Base-by-base conservation (phyloP, 768 basidiomycete species). In the Lanmaoa rubissima region DNA sequence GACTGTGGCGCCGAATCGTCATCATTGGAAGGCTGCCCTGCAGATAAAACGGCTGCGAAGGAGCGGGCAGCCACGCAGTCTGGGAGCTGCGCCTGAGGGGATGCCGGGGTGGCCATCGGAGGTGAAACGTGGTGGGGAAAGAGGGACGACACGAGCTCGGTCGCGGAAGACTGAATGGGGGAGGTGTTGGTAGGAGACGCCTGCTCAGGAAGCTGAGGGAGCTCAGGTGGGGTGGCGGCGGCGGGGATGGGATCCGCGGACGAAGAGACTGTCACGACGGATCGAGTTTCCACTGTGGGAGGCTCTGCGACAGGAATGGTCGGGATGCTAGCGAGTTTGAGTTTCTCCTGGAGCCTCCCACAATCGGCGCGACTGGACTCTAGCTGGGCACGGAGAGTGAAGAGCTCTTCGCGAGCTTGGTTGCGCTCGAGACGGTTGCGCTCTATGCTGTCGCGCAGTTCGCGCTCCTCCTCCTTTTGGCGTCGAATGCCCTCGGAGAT, bases 401-500 rank as follows among this genome's bases (percentile, higher is more conserved):
- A 14, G 34, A 65, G 65, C 40, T 69, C 70, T 8, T 75, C 74
- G 57, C 69, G 68, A 8, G 71, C 67, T 38, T 74, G 73, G 49
- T 69, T 71, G 52, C 74, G 71, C 67, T 77, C 75, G 47, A 64
- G 56, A 44, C 68, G 73, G 53, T 65, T 69, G 40, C 60, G 69
- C 48, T 78, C 77, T 12, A 63, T 42, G 16, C 67, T 67, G 49
- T 76, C 71, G 34, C 69, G 60, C 12, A 73, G 66, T 32, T 69
- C 70, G 36, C 71, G 66, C 39, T 75, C 71, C 43, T 78, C 74
- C 46, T 71, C 70, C 55, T 73, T 74, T 44, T 78, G 76, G 42
- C 71, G 76, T 21, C 76, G 74, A 9, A 72, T 61, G 50, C 77
- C 77, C 54, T 78, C 77, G 28, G 63, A 57, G 45, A 78, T 13